Percentiles rank a stretch among this genome's conserved stretches.
These are phyloP conservation scores for Aspergillus olivimuriae DNA, from an alignment of 495 filamentous ascomycete species.

Conservation along the genomic window DNA sequence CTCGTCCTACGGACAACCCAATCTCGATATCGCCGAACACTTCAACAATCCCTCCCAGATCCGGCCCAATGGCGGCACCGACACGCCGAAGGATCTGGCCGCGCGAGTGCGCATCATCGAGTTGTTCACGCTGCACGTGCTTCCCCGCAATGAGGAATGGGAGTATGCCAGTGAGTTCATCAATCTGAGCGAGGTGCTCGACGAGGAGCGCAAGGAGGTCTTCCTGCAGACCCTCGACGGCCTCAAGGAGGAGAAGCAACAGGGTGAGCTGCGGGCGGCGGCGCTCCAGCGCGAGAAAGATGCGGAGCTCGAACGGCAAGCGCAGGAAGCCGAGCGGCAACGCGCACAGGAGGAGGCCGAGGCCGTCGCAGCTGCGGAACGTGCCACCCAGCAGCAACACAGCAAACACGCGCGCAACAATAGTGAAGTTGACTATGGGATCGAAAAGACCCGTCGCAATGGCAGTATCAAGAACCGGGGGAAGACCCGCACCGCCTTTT, in stretches of 20 bases:
- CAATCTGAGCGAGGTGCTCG: conserved; percentile 70
- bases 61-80: conserved; percentile 50
- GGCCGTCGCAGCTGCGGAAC: conserved; percentile 40
- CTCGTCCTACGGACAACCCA: conserved; percentile 63
- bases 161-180: conserved; percentile 91
- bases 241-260: conserved; percentile 61
- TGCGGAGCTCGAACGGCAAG: conserved; percentile 50
- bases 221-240: conserved; percentile 65
- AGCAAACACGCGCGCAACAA: conserved; percentile 46
- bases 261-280: conserved; percentile 61
- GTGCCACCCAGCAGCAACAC: conserved; percentile 36
- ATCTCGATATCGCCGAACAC: conserved; percentile 58
- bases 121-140: conserved; percentile 86
- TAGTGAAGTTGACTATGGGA: conserved; percentile 49
- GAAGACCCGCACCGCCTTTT: conserved; percentile 28
- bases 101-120: conserved; percentile 84
- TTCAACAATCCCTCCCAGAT: conserved; percentile 36
- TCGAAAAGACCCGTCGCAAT: conserved; percentile 40
- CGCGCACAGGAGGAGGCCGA: no score
- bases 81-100: conserved; percentile 70
- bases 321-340: conserved; percentile 50
- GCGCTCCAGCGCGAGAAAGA: conserved; percentile 56
- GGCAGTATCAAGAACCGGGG: conserved; percentile 26
- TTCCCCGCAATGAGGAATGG: conserved; percentile 89
- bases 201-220: conserved; percentile 84